Percentiles rank a stretch among this genome's conserved stretches.
Conservation (phyloP, 352 stramenopile species). For the Phytophthora colocasiae region DNA sequence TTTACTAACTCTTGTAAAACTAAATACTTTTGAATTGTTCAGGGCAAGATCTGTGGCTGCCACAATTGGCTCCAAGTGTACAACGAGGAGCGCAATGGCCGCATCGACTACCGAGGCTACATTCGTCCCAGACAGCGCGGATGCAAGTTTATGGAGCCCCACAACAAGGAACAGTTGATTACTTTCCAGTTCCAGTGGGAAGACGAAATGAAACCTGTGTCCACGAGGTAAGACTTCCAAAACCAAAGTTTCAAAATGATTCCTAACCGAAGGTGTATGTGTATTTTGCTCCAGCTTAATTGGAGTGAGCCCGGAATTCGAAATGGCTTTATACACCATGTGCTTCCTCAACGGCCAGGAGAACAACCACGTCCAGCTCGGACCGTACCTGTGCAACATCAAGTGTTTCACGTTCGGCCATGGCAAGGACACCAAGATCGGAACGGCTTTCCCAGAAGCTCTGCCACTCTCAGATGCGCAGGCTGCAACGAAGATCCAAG, state of each 20-base stretch:
- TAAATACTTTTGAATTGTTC: not conserved
- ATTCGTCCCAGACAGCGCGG: constrained; percentile 90
- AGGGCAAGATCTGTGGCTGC: constrained; percentile 92
- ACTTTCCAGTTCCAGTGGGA: constrained; percentile 96
- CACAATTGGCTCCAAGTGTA: constrained; percentile 99
- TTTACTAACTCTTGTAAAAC: constrained; percentile 2
- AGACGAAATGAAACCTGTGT: constrained; percentile 89
- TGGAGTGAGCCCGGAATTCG: constrained; percentile 95
- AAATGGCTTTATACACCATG: constrained; percentile 97
- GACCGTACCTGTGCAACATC: constrained; percentile 89
- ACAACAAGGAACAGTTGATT: constrained; percentile 93
- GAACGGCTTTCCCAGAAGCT: constrained; percentile 81
- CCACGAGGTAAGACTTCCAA: constrained; percentile 67
- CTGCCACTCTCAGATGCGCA: constrained; percentile 75
- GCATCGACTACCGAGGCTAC: constrained; percentile 95
- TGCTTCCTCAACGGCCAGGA: constrained; percentile 94
- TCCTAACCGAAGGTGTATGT: no score
- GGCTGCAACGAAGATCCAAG: constrained; percentile 81
- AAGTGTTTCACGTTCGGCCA: constrained; percentile 90
- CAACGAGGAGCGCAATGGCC: constrained; percentile 93
- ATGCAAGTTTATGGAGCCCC: constrained; percentile 66
- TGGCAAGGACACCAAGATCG: constrained; percentile 80
- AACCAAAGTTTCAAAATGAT: no score
- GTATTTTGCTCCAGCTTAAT: constrained; percentile 75
- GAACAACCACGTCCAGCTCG: constrained; percentile 86